Conservation (phyloP, 139 green algal species). For the Micromonas commoda region DNA sequence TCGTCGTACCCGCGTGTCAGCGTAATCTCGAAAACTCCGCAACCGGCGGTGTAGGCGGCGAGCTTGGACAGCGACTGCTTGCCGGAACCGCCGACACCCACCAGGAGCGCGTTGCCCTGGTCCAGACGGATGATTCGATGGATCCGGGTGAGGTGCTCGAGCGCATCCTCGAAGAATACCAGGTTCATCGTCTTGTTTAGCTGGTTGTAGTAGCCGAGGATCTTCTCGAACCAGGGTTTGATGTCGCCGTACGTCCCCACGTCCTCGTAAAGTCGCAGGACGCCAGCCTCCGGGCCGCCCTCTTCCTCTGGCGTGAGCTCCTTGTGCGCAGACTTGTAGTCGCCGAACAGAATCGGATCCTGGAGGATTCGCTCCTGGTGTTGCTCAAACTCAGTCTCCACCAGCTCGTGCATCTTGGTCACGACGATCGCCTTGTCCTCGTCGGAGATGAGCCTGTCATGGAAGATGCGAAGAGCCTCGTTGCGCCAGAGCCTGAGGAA, state of each 20-base stretch:
- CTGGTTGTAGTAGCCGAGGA: conserved; percentile 62
- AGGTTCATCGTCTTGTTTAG: conserved; percentile 59
- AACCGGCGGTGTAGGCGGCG: conserved; percentile 56
- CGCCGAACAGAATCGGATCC: conserved; percentile 71
- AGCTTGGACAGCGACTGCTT: conserved; percentile 55
- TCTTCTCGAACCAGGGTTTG: conserved; percentile 62
- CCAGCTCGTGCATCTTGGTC: conserved; percentile 41
- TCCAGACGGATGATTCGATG: conserved; percentile 58
- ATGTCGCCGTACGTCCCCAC: conserved; percentile 53
- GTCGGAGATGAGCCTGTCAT: conserved; percentile 59
- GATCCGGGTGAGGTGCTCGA: conserved; percentile 75
- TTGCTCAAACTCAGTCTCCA: conserved; percentile 34
- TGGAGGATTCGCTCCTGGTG: conserved; percentile 41
- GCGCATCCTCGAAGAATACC: conserved; percentile 76
- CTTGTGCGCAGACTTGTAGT: conserved; percentile 46
- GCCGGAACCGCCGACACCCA: conserved; percentile 54
- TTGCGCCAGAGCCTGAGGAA: conserved; percentile 69
- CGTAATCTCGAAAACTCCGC: conserved; percentile 77
- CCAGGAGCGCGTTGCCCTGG: conserved; percentile 57
- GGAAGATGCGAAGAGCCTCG: conserved; percentile 63
- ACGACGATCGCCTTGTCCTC: conserved; percentile 44
- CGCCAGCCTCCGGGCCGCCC: conserved; percentile 19
- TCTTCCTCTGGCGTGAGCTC: conserved; percentile 32
- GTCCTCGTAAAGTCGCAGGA: conserved; percentile 62
- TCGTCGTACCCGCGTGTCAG: conserved; percentile 80